These are phyloP conservation scores for Calonectria ilicicola DNA, from an alignment of 2,329 filamentous ascomycete species.

Conservation along the genomic window DNA sequence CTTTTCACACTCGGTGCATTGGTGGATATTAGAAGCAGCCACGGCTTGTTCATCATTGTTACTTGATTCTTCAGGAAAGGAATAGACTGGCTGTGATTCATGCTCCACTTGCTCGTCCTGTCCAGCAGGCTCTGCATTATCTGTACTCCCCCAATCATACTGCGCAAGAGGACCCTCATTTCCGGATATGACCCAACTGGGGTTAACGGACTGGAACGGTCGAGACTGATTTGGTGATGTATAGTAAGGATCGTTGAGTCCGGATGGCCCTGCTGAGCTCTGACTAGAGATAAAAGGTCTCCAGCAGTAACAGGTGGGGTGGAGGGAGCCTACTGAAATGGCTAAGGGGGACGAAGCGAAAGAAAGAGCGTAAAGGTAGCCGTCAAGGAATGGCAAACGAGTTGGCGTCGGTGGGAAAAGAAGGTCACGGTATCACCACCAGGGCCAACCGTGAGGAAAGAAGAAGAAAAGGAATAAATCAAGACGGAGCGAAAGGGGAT, in stretches of 20 bases:
- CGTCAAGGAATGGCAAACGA: not conserved
- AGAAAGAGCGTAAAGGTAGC: not conserved
- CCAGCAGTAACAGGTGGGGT: not conserved
- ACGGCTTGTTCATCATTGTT: not conserved
- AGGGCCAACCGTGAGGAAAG: conserved; percentile 3
- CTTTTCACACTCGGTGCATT: not conserved
- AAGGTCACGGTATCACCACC: not conserved
- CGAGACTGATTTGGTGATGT: not conserved
- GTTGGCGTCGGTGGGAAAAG: conserved; percentile 2
- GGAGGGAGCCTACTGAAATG: not conserved
- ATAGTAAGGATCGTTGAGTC: not conserved
- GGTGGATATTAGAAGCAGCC: not conserved
- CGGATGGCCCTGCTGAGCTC: not conserved
- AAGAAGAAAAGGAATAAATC: not conserved
- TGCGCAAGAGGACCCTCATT: conserved; percentile 10
- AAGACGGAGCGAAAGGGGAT: not conserved
- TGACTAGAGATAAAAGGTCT: not conserved
- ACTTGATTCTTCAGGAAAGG: not conserved
- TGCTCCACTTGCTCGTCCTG: conserved; percentile 11
- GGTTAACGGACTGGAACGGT: not conserved
- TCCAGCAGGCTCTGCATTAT: conserved; percentile 7
- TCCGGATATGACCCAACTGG: not conserved
- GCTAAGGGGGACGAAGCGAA: not conserved
- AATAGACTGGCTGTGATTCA: not conserved
- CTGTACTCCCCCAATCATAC: not conserved